Base-by-base conservation (phyloP, 225 moss, liverwort and hornwort genomes). In the Marchantia polymorpha region DNA sequence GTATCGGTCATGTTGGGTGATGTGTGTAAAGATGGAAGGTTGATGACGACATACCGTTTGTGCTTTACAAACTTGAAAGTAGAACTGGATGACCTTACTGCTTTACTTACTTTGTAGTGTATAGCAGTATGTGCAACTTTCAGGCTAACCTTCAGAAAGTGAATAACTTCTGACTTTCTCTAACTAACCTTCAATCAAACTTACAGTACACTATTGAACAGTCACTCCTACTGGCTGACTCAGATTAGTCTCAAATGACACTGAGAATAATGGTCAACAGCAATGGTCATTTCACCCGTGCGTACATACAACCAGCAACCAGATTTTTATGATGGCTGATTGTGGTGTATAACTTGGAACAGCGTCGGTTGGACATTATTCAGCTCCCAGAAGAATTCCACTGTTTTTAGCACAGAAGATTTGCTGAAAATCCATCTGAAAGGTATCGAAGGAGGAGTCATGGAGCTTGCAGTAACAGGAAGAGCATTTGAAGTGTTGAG, bases 401-500 rank as follows among this genome's bases (percentile, higher is more conserved):
- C 6, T 29, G 59, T 81, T 64, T 52, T 91, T 53, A 87, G 77
- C 59, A 95, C 95, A 14, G 92, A 93, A 74, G 92, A 93, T 53
- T 84, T 95, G 72, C 81, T 93, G 0, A 84, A 78, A 74, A 83
- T 87, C 29, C 85, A 91, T 55, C 73, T 69, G 69, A 91, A 91
- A 79, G 89, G 75, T 49, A 90, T 95, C 49, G 86, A 93, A 84
- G 88, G 80, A 64, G 95, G 93, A 29, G 78, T 73, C 50, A 78
- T 87, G 72, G 95, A 93, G 81, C 80, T 93, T 81, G 95, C 95
- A 82, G 89, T 95, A n/a, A 95, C 93, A 64, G 95, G 93, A 76
- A 90, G 83, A 83, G 92, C 95, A 14, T 95, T 95, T 81, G 85
- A 77, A 71, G 31, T 83, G 69, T 80, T 95, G 75, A 84, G 91